Base-by-base conservation (phyloP, 2,329 filamentous ascomycete genomes). In the Penicillium hordei region DNA sequence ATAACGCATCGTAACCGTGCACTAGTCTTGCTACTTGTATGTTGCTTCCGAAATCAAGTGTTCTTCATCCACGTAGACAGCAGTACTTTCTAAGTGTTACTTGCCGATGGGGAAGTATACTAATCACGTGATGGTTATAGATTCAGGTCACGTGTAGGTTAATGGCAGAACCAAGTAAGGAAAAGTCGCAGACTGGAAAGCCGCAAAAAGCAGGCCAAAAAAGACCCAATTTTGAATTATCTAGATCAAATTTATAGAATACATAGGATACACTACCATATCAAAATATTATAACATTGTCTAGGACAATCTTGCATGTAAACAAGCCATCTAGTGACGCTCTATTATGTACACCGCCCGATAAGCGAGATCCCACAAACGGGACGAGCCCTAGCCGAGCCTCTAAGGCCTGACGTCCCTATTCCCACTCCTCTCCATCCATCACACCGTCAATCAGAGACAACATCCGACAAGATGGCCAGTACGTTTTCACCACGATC, bases 401-500 rank as follows among this genome's bases (percentile, higher is more conserved):
- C 62, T 61, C 64, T 66, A 63, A 66, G 66, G 65, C 64, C 64
- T 67, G 65, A 64, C 65, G 70, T 62, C 65, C 63, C 71, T 65
- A 68, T 61, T 61, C 64, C 61, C 64, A 52, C 59, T 60, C 60
- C 61, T 61, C 60, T 70, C 72, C 71, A 70, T 70, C 66, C 68
- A 73, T 70, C 68, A 68, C 67, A 71, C 69, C 55, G 69, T 71
- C 73, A 75, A 72, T 69, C 70, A 67, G 70, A 71, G 74, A 77
- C 70, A 72, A 63, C 72, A 70, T 63, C 71, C 75, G 73, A 73
- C 75, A 78, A 77, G 75, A 78, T 78, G 75, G 75, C 75, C 73
- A 78, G 75, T 78, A 76, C 60, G 75, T 78, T 57, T 54, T 52
- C 51, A 57, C 50, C 31, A 53, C 45, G 27, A 45, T 39, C 42